Base-by-base conservation (phyloP, 495 filamentous ascomycete genomes). In the Lasiosphaeris hirsuta region DNA sequence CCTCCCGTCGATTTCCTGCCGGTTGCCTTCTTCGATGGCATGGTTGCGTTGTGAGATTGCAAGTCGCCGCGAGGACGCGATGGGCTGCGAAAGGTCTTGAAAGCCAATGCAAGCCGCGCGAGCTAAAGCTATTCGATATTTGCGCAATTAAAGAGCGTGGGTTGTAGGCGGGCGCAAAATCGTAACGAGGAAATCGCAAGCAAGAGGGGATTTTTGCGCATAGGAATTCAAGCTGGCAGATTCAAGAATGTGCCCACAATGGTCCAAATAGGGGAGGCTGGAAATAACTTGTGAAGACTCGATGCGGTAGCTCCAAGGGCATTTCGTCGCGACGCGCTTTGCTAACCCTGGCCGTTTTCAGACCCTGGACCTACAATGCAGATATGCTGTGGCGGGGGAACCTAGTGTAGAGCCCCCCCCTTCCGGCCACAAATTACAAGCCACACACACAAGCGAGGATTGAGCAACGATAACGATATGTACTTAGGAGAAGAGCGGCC, bases 251-350 rank as follows among this genome's bases (percentile, higher is more conserved):
- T 51, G 45, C 44, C 23, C 35, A 40, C 49, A 59, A 46, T 40
- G 18, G 46, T 45, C 18, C 41, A 42, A 55, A 60, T 42, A 30
- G 19, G 51, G 51, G 57, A 30, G 57, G 57, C 30, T 60, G 57
- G 57, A 40, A 55, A 18, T 8, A 3, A 40, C 40, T 18, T 19
- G n/a, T 13, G 39, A 30, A 19, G 36, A 10, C 10, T 40, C 50
- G 34, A 15, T 5, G 5, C 23, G 50, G 37, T 18, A 54, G 19
- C 23, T n/a, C 19, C n/a, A 17, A 42, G 38, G 13, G n/a, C 51
- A 10, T 13, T 18, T 48, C 36, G 10, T 49, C 34, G 52, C 53
- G 53, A 55, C 51, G 51, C 51, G 51, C 38, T 38, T 13, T 35
- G 38, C 23, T 13, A 34, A 54, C 51, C 51, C 51, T 11, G 30